Percentiles rank a stretch among this genome's conserved stretches.
These are phyloP conservation scores for Kalmusia sp. DNA, from an alignment of 2,329 filamentous ascomycete genomes.

Conservation along the genomic window DNA sequence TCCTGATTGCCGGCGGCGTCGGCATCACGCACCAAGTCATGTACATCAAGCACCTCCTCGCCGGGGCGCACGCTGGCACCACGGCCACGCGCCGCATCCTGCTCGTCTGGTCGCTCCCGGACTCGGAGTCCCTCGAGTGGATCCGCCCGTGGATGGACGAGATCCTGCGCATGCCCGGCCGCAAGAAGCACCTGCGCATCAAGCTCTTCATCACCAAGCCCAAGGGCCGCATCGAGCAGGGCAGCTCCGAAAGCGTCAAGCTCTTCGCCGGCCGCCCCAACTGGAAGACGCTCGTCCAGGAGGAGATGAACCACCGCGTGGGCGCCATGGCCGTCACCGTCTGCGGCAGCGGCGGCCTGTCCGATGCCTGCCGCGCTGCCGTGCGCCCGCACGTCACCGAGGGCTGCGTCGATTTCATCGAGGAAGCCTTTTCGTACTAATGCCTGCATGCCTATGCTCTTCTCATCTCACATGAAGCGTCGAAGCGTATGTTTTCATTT, in stretches of 20 bases:
- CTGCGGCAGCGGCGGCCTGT: conserved; percentile 68
- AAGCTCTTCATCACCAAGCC: conserved; percentile 70
- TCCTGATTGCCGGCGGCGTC: conserved; percentile 81
- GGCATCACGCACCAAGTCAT: conserved; percentile 82
- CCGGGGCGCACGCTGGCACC: conserved; percentile 71
- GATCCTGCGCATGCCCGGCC: conserved; percentile 65
- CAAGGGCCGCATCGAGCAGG: conserved; percentile 61
- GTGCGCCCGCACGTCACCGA: conserved; percentile 60
- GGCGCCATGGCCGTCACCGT: conserved; percentile 68
- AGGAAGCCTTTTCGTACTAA: conserved; percentile 71
- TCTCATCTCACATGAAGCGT: neutral
- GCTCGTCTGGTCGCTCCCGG: conserved; percentile 81
- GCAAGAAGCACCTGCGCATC: conserved; percentile 65
- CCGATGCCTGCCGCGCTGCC: conserved; percentile 65
- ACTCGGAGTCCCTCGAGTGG: conserved; percentile 70
- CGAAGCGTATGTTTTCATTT: conserved; percentile 1
- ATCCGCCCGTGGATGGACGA: conserved; percentile 71
- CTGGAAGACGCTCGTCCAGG: conserved; percentile 62
- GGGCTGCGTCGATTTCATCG: conserved; percentile 66
- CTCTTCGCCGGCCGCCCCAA: conserved; percentile 68
- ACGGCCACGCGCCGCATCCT: conserved; percentile 75
- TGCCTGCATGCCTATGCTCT: neutral
- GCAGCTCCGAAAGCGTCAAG: conserved; percentile 62
- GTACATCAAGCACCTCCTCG: conserved; percentile 75
- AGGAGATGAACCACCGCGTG: conserved; percentile 61